These are phyloP conservation scores for Saccharomycopsis malanga DNA, from an alignment of 805 yeast genomes.

Conservation along the genomic window DNA sequence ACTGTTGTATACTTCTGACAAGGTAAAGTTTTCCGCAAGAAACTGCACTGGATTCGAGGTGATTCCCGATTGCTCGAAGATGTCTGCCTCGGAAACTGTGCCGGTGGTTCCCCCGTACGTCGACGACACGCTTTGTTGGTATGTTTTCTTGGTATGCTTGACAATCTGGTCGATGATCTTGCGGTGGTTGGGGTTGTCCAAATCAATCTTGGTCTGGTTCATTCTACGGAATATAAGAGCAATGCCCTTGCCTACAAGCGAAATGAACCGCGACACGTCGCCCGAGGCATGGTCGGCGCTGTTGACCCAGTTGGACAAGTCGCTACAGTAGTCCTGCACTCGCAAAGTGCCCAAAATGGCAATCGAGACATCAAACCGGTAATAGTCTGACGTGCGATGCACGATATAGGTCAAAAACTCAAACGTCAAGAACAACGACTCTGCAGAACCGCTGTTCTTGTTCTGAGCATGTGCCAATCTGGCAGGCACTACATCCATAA, in stretches of 20 bases:
- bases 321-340: too few relatives aligned
- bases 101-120: neutral
- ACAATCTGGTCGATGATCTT: constrained; percentile 12
- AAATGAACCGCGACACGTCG: neutral
- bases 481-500: constrained; percentile 11
- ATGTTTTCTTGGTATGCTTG: constrained; percentile 5
- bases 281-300: too few relatives aligned
- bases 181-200: constrained; percentile 4
- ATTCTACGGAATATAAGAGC: constrained; percentile 3
- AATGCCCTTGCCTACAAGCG: neutral
- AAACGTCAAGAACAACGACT: neutral
- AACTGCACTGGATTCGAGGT: constrained; percentile 37
- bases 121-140: neutral
- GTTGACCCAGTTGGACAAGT: too few relatives aligned
- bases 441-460: neutral
- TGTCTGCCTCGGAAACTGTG: constrained; percentile 1
- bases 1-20: constrained; percentile 48
- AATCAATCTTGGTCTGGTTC: neutral
- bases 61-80: constrained; percentile 39
- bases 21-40: constrained; percentile 38
- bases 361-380: too few relatives aligned
- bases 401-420: constrained; percentile 7
- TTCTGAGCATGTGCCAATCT: constrained; percentile 1
- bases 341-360: too few relatives aligned
- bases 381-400: too few relatives aligned